These are phyloP conservation scores for apple (Malus domestica) DNA, from an alignment of 306 rosid species.

Conservation along the genomic window DNA sequence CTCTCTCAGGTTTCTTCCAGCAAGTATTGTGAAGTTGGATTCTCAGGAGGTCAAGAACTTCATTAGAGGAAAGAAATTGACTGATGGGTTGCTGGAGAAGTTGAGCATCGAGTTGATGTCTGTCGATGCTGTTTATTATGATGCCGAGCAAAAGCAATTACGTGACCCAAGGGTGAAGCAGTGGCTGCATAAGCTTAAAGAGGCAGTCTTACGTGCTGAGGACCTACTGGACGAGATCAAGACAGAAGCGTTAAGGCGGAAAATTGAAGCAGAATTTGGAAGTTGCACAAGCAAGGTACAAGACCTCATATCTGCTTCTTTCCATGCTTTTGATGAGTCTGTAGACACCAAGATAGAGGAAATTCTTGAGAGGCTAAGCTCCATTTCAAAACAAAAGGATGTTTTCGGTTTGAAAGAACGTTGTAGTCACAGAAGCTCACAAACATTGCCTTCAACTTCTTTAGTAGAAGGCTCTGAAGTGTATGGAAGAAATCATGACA, in stretches of 20 bases:
- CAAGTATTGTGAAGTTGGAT: neutral
- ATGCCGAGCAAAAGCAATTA: slow-evolving; percentile 24
- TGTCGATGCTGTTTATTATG: slow-evolving; percentile 7
- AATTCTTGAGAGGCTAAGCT: neutral
- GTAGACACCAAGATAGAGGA: neutral
- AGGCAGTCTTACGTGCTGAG: neutral
- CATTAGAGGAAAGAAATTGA: neutral
- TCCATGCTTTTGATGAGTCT: neutral
- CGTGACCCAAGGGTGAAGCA: neutral
- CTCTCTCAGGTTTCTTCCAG: too few relatives aligned
- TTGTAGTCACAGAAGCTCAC: neutral
- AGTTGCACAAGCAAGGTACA: neutral
- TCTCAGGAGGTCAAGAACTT: neutral
- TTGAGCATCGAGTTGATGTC: neutral
- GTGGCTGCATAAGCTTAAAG: neutral
- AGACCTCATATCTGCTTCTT: neutral
- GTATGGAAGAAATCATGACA: neutral
- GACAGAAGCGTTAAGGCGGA: neutral
- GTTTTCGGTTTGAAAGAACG: neutral
- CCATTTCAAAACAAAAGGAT: neutral
- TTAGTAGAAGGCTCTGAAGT: neutral
- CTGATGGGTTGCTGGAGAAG: neutral
- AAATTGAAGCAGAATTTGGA: neutral
- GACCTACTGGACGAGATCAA: slow-evolving; percentile 23
- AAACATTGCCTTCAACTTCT: neutral